A percentile compares a stretch with the other conserved stretches of the same genome.
These are phyloP conservation scores for Setaria italica DNA, from an alignment of 202 grass and related monocot genomes.

Conservation along the genomic window DNA sequence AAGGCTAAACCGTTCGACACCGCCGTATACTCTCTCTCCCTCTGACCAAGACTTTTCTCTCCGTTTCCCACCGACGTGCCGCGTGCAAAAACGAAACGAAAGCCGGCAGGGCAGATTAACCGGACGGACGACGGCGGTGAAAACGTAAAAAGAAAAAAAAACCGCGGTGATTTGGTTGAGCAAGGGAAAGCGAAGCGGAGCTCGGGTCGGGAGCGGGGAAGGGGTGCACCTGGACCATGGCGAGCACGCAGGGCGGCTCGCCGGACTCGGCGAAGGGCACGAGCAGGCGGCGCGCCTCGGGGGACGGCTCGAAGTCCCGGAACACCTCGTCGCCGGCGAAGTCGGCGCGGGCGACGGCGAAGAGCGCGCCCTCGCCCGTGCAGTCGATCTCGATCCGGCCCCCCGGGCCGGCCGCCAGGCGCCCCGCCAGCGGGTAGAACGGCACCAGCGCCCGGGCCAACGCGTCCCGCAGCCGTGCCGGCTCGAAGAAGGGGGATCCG, in stretches of 20 bases:
- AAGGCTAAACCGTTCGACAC: no score
- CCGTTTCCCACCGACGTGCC: slow-evolving; percentile 8
- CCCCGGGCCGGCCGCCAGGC: slow-evolving; percentile 36
- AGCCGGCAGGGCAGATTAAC: neutral
- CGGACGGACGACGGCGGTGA: neutral
- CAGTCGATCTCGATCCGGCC: slow-evolving; percentile 74
- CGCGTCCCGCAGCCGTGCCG: slow-evolving; percentile 52
- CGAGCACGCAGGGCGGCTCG: slow-evolving; percentile 62
- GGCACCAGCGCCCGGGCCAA: slow-evolving; percentile 64
- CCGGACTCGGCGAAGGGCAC: slow-evolving; percentile 61
- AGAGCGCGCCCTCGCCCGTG: slow-evolving; percentile 62
- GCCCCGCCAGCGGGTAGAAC: slow-evolving; percentile 76
- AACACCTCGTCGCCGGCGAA: slow-evolving; percentile 58
- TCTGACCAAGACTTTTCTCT: neutral
- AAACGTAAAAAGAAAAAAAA: neutral
- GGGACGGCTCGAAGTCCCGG: slow-evolving; percentile 63
- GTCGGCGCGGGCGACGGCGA: slow-evolving; percentile 56
- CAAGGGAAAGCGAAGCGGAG: no score
- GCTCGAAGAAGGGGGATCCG: slow-evolving; percentile 36
- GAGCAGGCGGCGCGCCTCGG: slow-evolving; percentile 60
- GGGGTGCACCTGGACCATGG: slow-evolving; percentile 62
- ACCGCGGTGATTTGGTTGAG: no score
- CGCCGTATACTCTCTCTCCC: no score
- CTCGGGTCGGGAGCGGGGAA: no score
- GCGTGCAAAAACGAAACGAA: neutral